These are phyloP conservation scores for Rhodosporidiobolus odoratus DNA, from an alignment of 768 basidiomycete genomes.

Conservation along the genomic window DNA sequence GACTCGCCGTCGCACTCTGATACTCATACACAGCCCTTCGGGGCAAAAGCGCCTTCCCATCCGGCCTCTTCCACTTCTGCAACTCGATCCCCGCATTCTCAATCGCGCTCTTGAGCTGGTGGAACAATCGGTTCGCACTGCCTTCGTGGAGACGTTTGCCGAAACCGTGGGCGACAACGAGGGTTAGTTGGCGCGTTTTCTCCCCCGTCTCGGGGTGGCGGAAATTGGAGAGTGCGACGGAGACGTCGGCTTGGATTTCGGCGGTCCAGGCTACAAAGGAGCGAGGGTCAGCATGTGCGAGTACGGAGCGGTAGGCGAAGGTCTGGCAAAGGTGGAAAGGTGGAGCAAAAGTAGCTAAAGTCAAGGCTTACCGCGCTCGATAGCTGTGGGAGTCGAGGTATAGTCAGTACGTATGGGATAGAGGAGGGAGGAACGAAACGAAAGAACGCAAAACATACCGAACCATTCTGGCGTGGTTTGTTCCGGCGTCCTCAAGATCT, in stretches of 20 bases:
- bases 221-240: constrained; percentile 31
- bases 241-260: constrained; percentile 35
- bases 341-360: not conserved
- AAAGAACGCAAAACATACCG: not conserved
- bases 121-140: constrained; percentile 21
- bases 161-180: constrained; percentile 37
- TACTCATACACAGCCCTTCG: constrained; percentile 24
- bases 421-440: too few relatives aligned
- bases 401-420: not conserved
- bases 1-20: constrained; percentile 1
- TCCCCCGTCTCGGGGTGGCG: constrained; percentile 11
- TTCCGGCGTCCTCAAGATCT: constrained; percentile 38
- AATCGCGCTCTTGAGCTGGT: constrained; percentile 14
- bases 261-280: constrained; percentile 35
- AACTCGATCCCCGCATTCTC: constrained; percentile 11
- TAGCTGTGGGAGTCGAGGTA: too few relatives aligned
- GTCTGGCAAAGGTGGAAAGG: not conserved
- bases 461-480: constrained; percentile 57
- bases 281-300: not conserved
- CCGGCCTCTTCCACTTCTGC: constrained; percentile 30
- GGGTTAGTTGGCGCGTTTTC: constrained; percentile 30
- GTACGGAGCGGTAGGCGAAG: not conserved
- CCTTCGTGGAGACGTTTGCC: constrained; percentile 22
- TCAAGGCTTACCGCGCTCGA: constrained; percentile 25
- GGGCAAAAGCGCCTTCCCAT: constrained; percentile 22